Base-by-base conservation (phyloP, 257 asterid species). In the Orobanche coerulescens region DNA sequence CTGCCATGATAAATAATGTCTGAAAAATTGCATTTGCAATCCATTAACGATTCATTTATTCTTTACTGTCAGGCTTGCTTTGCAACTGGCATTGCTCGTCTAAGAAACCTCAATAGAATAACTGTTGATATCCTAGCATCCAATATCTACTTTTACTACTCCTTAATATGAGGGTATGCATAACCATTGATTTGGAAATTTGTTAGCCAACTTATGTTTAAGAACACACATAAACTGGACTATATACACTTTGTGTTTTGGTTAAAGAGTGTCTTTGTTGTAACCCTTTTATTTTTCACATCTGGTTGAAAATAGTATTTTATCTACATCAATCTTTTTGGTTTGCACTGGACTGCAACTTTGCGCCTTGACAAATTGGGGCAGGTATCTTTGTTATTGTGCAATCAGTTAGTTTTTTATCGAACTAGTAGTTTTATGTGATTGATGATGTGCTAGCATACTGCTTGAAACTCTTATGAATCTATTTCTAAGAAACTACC, bases 361-460 rank as follows among this genome's bases (percentile, higher is more conserved):
- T 76, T 87, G 74, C 94, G 95, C 40, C 96, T 75, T 74, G 97
- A 90, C 73, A 95, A 87, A 75, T 73, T 90, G 84, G 96, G 97
- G 52, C 97, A 90, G 97, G 97, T 90, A 62, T 61, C 89, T 79
- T 52, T 6, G 25, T 47, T 33, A 25, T 49, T 52, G 52, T 10
- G 36, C 31, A 1, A 43, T 15, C 49, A 15, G 42, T 23, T 65
- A 44, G 44, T 26, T 26, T 26, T 2, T 42, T 47, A 19, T 47
- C n/a, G 51, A 24, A 68, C 44, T 57, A 44, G 19, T 52, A 7
- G 14, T 36, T 15, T 62, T 46, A 23, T 68, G 40, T 70, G 61
- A 49, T 51, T 30, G 10, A 37, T 24, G 39, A 39, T 58, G n/a
- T 18, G 36, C 42, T 18, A 3, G 8, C 22, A 13, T 65, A 43